Evolutionary conservation across 805 yeast species (phyloP), one percentile per base, ranked within the genome.

Genomic region (Debaryomyces hansenii): DNA sequence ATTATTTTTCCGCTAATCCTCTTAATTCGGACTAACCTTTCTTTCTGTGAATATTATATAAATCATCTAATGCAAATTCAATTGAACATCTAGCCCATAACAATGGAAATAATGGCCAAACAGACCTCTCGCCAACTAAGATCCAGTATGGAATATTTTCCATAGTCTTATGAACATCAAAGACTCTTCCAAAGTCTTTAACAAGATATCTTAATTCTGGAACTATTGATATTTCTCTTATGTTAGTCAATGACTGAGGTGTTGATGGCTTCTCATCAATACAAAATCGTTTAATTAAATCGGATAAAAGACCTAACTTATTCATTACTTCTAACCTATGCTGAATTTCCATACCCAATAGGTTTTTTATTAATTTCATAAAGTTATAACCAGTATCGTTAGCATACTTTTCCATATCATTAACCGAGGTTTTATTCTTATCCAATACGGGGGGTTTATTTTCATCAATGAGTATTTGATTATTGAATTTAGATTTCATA

Each of bases 141-240:
- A 90, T 82, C 96, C 97, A 92, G 60, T 90, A 89, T 4, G 90
- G 86, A 18, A 90, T 85, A 62, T 89, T 90, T 47, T 82, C 85
- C 59, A 71, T 64, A 20, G 83, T 75, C 54, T 85, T 77, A 56
- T 84, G 84, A 3, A 87, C 85, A 59, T 90, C 96, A 57, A 90
- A 79, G 0, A 90, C 84, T 53, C 90, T 73, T 37, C 90, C 84
- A 50, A 89, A 79, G 54, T 86, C 90, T 34, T 74, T 73, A 41
- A 90, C 71, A 41, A 90, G 67, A 31, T 89, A 83, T 45, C 85
- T 75, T 41, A 90, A 69, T 58, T 85, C 92, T 0, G 98, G 98
- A 4, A 92, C 97, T 35, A 94, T 85, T 0, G 96, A 88, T 14
- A 92, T 83, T 58, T 92, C 97, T 46, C 89, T 80, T 12, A 67